Percentiles rank a stretch among this genome's conserved stretches.
Evolutionary conservation across 2,329 filamentous ascomycete species (phyloP).

Genomic region (Fusarium circinatum): DNA sequence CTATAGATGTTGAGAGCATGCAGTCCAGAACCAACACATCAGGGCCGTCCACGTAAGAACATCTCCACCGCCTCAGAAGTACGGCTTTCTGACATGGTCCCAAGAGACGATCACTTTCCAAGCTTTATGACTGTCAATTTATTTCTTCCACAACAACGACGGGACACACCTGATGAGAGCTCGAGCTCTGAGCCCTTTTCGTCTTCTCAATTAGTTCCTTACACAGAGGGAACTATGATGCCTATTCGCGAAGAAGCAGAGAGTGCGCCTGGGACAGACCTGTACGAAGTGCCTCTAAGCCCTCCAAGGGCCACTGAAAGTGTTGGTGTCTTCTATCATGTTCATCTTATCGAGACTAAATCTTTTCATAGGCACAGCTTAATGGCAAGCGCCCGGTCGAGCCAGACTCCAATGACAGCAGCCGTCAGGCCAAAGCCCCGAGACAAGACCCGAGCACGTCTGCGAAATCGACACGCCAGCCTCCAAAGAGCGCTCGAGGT

Average conservation of each 20-base stretch:
- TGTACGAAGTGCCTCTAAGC: slow-evolving; percentile 1
- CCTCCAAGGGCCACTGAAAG: not conserved
- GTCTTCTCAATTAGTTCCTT: not conserved
- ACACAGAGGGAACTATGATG: not conserved
- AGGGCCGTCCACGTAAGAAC: not conserved
- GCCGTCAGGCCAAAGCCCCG: not conserved
- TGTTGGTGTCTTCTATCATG: not conserved
- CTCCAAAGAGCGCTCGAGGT: not conserved
- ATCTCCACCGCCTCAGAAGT: not conserved
- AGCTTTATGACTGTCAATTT: not conserved
- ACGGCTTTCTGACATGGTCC: not conserved
- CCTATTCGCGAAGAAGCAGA: not conserved
- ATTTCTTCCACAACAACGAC: not conserved
- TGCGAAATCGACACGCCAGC: not conserved
- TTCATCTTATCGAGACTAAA: not conserved
- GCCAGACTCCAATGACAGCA: not conserved
- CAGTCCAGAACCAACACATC: not conserved
- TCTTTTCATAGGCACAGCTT: not conserved
- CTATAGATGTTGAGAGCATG: slow-evolving; percentile 17
- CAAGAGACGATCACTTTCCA: not conserved
- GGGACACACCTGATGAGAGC: not conserved
- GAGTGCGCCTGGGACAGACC: not conserved
- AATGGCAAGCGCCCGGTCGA: slow-evolving; percentile 8
- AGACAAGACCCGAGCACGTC: not conserved
- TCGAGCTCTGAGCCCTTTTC: not conserved